These are phyloP conservation scores for Emmonsia crescens DNA, from an alignment of 2,329 filamentous ascomycete species.

Conservation along the genomic window DNA sequence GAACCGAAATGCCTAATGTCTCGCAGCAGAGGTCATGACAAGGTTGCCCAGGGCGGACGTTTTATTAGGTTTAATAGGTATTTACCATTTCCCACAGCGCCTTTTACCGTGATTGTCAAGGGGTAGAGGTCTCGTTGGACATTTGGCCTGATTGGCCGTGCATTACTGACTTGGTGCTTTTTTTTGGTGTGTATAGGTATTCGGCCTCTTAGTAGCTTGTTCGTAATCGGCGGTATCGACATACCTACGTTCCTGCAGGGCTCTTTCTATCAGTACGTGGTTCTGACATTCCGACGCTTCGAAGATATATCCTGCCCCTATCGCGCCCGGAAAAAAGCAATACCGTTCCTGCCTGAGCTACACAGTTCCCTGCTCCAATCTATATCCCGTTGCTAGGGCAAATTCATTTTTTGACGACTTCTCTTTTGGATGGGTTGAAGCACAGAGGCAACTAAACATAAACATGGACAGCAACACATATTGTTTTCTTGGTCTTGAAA, in stretches of 20 bases:
- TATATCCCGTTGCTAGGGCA: not conserved
- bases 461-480: not conserved
- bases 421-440: not conserved
- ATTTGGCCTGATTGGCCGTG: not conserved
- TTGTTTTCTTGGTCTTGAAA: not conserved
- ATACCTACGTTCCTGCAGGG: not conserved
- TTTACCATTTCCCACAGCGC: not conserved
- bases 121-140: not conserved
- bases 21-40: conserved; percentile 47
- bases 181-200: not conserved
- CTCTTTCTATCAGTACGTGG: not conserved
- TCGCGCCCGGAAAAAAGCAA: not conserved
- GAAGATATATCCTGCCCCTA: not conserved
- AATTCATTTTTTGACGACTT: not conserved
- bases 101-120: not conserved
- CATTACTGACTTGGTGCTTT: not conserved
- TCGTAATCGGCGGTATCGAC: not conserved
- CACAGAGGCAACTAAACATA: not conserved
- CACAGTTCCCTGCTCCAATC: not conserved
- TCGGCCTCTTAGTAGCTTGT: not conserved
- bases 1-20: conserved; percentile 81
- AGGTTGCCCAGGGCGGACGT: conserved; percentile 39
- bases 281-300: not conserved
- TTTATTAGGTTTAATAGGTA: conserved; percentile 22
- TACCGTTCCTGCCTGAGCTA: not conserved